Percentiles rank a stretch among this genome's conserved stretches.
Conservation (phyloP, 2,329 filamentous ascomycete genomes). For the Lecanicillium sp. region DNA sequence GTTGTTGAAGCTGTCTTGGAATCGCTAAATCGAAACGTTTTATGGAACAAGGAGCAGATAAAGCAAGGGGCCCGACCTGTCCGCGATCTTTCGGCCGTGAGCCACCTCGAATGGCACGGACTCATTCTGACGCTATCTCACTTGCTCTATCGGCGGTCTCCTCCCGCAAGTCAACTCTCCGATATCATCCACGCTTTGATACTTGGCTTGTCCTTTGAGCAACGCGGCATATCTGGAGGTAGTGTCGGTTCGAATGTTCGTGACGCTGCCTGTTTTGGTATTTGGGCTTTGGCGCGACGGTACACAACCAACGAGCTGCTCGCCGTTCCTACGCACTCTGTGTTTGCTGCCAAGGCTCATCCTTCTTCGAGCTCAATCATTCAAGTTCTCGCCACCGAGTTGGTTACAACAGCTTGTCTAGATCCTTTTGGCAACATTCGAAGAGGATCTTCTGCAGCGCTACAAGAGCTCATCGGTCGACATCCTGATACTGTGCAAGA, state of each 20-base stretch:
- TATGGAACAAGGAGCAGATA: constrained; percentile 37
- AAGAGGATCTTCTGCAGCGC: constrained; percentile 80
- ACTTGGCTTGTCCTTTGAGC: constrained; percentile 79
- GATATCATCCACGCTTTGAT: constrained; percentile 71
- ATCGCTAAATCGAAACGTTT: constrained; percentile 50
- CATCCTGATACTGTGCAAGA: constrained; percentile 78
- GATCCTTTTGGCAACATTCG: constrained; percentile 92
- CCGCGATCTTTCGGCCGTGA: constrained; percentile 64
- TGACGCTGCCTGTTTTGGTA: constrained; percentile 91
- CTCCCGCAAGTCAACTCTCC: constrained; percentile 60
- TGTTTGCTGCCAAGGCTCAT: constrained; percentile 31
- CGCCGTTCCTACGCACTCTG: constrained; percentile 43
- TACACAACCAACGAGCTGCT: constrained; percentile 76
- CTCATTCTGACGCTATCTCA: constrained; percentile 82
- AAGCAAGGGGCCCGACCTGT: constrained; percentile 23
- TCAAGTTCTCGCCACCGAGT: constrained; percentile 71
- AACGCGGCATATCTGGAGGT: constrained; percentile 74
- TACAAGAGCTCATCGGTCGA: constrained; percentile 88
- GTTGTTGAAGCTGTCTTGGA: constrained; percentile 82
- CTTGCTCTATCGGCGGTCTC: constrained; percentile 75
- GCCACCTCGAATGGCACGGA: constrained; percentile 85
- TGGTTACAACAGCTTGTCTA: constrained; percentile 73
- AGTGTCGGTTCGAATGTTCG: constrained; percentile 84
- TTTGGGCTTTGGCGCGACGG: constrained; percentile 84
- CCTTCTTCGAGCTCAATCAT: constrained; percentile 43